Percentiles rank a stretch among this genome's conserved stretches.
Conservation (phyloP, 1,139 yeast genomes). For the Keqinozyma sinolaborantium region DNA sequence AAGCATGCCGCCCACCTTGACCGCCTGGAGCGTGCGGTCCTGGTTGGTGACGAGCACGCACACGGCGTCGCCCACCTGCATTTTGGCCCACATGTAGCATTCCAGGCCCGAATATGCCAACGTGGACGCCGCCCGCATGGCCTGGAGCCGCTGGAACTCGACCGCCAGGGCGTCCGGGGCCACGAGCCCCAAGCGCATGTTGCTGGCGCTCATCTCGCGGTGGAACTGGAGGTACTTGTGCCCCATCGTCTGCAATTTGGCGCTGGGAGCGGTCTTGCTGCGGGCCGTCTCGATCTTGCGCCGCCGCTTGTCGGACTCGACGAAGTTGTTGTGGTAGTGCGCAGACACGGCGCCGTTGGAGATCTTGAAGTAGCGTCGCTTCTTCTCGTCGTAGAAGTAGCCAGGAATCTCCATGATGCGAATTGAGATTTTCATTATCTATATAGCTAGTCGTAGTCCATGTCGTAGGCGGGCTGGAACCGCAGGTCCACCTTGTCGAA, state of each 20-base stretch:
- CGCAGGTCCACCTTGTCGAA: constrained; percentile 12
- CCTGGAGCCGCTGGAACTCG: background rate
- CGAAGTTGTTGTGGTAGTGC: constrained; percentile 27
- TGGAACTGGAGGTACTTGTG: background rate
- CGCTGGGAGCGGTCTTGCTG: constrained; percentile 1
- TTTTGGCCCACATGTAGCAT: background rate
- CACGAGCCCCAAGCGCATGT: background rate
- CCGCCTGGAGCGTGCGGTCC: background rate
- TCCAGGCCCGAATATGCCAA: background rate
- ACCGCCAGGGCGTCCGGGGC: background rate
- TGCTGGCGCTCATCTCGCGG: background rate
- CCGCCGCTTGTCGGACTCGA: constrained; percentile 28
- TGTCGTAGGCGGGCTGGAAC: constrained; percentile 22
- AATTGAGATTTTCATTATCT: constrained; percentile 1
- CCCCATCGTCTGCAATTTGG: constrained; percentile 1
- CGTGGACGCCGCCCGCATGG: background rate
- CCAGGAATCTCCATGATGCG: constrained; percentile 37
- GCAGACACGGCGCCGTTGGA: constrained; percentile 28
- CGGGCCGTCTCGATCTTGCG: constrained; percentile 4
- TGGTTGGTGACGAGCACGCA: background rate
- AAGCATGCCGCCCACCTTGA: background rate
- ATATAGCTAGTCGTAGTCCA: constrained; percentile 17
- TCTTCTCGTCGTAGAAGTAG: constrained; percentile 40
- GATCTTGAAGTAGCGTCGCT: constrained; percentile 43
- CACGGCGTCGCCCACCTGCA: background rate